Conservation (phyloP, 805 yeast genomes). For the Sungouiella blattae region DNA sequence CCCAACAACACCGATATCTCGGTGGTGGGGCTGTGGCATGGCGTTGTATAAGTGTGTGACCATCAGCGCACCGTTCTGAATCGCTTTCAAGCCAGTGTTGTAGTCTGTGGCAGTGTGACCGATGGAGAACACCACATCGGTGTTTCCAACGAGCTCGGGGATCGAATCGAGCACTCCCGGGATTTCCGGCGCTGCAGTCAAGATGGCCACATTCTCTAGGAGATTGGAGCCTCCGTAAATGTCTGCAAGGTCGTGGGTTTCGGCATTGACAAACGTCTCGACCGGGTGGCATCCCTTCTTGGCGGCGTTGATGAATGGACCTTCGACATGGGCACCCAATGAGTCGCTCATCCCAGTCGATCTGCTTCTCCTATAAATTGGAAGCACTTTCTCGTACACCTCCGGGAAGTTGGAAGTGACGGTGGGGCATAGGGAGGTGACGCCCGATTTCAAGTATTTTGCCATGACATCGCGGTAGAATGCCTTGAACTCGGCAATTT, state of each 20-base stretch:
- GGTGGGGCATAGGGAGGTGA: constrained; percentile 55
- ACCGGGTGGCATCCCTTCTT: constrained; percentile 53
- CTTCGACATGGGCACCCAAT: constrained; percentile 59
- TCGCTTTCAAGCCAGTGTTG: constrained; percentile 39
- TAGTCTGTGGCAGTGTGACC: constrained; percentile 47
- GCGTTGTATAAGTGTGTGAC: constrained; percentile 60
- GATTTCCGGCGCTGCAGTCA: constrained; percentile 53
- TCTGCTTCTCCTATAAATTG: constrained; percentile 36
- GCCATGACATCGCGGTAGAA: constrained; percentile 44
- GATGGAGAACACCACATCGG: constrained; percentile 39
- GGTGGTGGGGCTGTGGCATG: constrained; percentile 59
- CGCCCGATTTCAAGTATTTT: constrained; percentile 48
- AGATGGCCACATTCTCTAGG: constrained; percentile 34
- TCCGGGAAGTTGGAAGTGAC: constrained; percentile 49
- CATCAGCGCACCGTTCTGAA: constrained; percentile 54
- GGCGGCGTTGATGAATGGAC: constrained; percentile 49
- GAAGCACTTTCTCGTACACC: constrained; percentile 47
- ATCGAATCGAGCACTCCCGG: constrained; percentile 45
- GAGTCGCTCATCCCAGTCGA: constrained; percentile 35
- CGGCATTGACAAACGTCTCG: constrained; percentile 41
- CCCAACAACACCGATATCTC: constrained; percentile 57
- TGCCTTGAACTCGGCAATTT: constrained; percentile 27
- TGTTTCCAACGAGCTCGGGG: constrained; percentile 23
- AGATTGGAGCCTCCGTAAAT: constrained; percentile 39
- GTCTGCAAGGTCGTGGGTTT: constrained; percentile 21